Conservation (phyloP, 2,329 filamentous ascomycete genomes). For the Huntiella bhutanensis region DNA sequence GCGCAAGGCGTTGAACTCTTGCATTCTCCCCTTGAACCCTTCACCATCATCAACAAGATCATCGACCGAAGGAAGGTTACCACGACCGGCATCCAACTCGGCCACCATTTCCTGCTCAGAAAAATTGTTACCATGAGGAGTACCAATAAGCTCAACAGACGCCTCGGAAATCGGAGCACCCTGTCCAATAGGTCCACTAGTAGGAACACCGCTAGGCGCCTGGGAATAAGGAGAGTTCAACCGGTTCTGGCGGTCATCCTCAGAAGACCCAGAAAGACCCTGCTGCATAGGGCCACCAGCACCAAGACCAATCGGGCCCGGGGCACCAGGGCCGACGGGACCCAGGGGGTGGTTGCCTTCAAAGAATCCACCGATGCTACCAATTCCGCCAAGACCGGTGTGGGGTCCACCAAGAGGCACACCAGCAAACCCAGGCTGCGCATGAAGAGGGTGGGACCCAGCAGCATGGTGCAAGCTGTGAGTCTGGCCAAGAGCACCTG, state of each 20-base stretch:
- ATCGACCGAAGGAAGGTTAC: constrained; percentile 27
- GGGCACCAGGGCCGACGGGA: neutral
- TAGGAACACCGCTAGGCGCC: neutral
- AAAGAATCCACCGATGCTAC: neutral
- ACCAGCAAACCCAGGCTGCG: constrained; percentile 88
- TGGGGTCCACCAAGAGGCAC: constrained; percentile 26
- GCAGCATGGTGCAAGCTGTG: constrained; percentile 65
- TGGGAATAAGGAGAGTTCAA: constrained; percentile 1
- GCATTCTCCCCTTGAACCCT: constrained; percentile 51
- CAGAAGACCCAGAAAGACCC: neutral
- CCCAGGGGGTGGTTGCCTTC: neutral
- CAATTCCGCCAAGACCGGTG: neutral
- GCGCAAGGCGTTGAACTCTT: constrained; percentile 65
- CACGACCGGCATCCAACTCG: neutral
- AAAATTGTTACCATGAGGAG: no score
- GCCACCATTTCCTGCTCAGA: no score
- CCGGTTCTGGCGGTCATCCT: neutral
- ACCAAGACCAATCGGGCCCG: neutral
- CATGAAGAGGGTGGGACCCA: constrained; percentile 88
- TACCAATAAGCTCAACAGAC: no score
- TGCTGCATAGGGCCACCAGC: neutral
- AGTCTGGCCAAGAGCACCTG: constrained; percentile 12
- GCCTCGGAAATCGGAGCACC: no score
- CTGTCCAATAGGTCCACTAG: neutral
- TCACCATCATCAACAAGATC: constrained; percentile 35